Conservation (phyloP, 2,329 filamentous ascomycete species). For the Boeremia exigua region DNA sequence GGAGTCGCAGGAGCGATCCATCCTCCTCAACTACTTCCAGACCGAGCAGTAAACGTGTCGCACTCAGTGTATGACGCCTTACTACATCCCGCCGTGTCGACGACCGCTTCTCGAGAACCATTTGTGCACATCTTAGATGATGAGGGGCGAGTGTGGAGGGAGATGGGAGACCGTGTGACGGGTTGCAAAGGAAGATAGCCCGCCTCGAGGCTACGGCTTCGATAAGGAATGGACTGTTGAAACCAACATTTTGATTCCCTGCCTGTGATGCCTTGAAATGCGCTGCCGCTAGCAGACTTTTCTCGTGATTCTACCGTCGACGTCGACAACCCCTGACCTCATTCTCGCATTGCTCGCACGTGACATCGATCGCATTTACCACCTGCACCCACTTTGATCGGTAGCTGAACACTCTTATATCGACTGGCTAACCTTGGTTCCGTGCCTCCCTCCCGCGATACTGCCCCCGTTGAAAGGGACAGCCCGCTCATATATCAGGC, state of each 20-base stretch:
- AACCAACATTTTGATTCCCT: conserved; percentile 2
- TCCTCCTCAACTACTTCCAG: conserved; percentile 99
- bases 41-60: conserved; percentile 64
- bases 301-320: not conserved
- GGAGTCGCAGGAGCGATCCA: conserved; percentile 97
- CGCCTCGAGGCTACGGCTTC: conserved; percentile 12
- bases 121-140: conserved; percentile 16
- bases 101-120: conserved; percentile 3
- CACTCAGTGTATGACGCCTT: conserved; percentile 11
- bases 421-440: too few species aligned
- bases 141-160: conserved; percentile 6
- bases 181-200: conserved; percentile 17
- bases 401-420: too few species aligned
- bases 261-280: not conserved
- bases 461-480: too few species aligned
- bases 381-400: too few species aligned
- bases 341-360: not conserved
- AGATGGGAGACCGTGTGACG: conserved; percentile 2
- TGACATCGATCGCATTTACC: too few species aligned
- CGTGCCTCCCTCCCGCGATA: too few species aligned
- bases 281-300: not conserved
- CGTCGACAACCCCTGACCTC: not conserved
- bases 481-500: too few species aligned
- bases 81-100: conserved; percentile 3
- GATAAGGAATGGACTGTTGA: conserved; percentile 16